Evolutionary conservation across 495 filamentous ascomycete genomes (phyloP), one percentile per base, ranked within the genome.

Genomic region (Oleoguttula mirabilis): DNA sequence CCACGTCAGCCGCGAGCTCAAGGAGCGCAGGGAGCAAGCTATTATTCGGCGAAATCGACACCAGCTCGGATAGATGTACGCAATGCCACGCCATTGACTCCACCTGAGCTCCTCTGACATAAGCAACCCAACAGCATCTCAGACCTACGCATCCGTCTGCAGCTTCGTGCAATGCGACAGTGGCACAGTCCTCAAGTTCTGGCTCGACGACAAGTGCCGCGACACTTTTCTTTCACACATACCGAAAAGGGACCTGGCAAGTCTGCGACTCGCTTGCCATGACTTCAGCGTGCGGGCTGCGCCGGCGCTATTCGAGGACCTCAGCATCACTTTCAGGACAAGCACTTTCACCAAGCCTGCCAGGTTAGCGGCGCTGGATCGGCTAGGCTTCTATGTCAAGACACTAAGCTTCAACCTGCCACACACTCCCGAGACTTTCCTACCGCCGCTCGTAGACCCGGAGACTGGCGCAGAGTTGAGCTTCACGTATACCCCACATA

Each of bases 401-500:
- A 75, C 72, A 28, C 65, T 87, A 23, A 77, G 69, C 20, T 84
- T 88, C 61, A 68, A 62, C 50, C 71, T 87, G 43, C 68, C 79
- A 6, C 83, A 87, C 58, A 72, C 69, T 10, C 56, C 67, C 32
- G 69, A 81, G 43, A 86, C 80, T 38, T 86, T 86, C 57, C 66
- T 88, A 36, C 76, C 81, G 10, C 83, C 83, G 7, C 65, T 90
- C 21, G 66, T 88, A 36, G 74, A 87, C 58, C 76, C 78, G 1
- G 48, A 63, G 32, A 80, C 71, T 5, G 83, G 82, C n/a, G 71
- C 71, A 40, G 79, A 86, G 65, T 70, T 77, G 45, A 66, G 63
- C 54, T 87, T 87, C 59, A 59, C 82, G 31, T 88, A 88, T 61
- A 76, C 70, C 43, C 82, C 82, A 12, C 77, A 81, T 46, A 70